Conservation (phyloP, 2,329 filamentous ascomycete genomes). For the Aspergillus novofumigatus region DNA sequence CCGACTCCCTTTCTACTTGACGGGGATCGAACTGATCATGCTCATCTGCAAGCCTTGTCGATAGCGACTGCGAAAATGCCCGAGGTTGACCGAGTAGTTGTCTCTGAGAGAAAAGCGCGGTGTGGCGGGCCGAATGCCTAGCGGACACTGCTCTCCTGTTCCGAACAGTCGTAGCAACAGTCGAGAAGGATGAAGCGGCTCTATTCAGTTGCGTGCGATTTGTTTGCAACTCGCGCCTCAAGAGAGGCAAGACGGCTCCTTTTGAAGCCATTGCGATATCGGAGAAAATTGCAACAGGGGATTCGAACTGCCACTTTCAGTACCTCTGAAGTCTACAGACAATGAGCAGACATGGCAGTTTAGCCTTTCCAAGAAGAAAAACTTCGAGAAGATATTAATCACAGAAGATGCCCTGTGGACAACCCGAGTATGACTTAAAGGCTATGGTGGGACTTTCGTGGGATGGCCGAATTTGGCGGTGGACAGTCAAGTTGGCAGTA, state of each 20-base stretch:
- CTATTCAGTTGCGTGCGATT: constrained; percentile 27
- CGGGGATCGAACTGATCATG: constrained; percentile 62
- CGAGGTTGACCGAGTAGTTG: constrained; percentile 30
- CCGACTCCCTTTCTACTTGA: constrained; percentile 76
- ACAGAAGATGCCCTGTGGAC: not conserved
- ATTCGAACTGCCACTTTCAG: not conserved
- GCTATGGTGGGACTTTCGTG: not conserved
- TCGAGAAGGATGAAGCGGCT: constrained; percentile 19
- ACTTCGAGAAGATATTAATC: not conserved
- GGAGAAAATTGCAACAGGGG: not conserved
- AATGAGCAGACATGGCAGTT: constrained; percentile 12
- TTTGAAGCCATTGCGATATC: constrained; percentile 38
- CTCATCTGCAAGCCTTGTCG: constrained; percentile 39
- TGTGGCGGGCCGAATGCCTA: constrained; percentile 17
- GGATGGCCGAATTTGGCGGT: not conserved
- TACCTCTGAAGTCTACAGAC: not conserved
- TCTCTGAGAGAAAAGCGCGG: constrained; percentile 16
- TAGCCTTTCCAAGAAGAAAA: not conserved
- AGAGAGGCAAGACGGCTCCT: constrained; percentile 36
- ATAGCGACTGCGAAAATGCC: constrained; percentile 43
- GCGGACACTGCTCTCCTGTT: constrained; percentile 15
- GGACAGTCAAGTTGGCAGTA: constrained; percentile 15
- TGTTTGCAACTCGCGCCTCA: constrained; percentile 38
- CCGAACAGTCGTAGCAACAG: constrained; percentile 18
- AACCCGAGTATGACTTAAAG: not conserved